Evolutionary conservation across 148 eudicot genomes (phyloP).

Genomic region (Chenopodium berlandieri): DNA sequence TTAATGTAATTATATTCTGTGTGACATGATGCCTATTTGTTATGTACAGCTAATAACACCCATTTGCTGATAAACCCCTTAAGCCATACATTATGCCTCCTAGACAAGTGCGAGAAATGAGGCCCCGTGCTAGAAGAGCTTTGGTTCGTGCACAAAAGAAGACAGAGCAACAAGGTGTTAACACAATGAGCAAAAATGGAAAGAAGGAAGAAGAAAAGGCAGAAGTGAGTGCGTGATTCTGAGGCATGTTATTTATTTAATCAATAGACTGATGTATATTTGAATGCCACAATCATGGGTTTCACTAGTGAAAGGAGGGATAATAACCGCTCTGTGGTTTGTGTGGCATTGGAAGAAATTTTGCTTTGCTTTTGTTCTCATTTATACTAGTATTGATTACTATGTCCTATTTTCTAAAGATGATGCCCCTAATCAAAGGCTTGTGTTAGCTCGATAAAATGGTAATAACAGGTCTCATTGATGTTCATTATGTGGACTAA

Average conservation of each 20-base stretch:
- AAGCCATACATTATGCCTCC: constrained; percentile 80
- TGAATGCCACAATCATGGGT: constrained; percentile 2
- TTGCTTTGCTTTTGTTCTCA: not conserved
- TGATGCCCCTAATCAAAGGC: not conserved
- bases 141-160: constrained; percentile 82
- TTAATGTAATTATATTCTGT: too few species aligned
- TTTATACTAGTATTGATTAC: not conserved
- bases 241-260: constrained; percentile 3
- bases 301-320: constrained; percentile 1
- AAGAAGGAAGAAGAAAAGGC: constrained; percentile 39
- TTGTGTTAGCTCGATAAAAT: not conserved
- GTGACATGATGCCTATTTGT: not conserved
- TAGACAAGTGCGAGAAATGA: constrained; percentile 84
- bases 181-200: constrained; percentile 38
- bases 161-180: constrained; percentile 54
- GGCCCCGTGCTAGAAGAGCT: constrained; percentile 87
- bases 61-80: constrained; percentile 75
- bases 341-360: not conserved
- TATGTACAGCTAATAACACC: constrained; percentile 40
- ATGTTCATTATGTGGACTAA: not conserved
- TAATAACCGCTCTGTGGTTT: not conserved
- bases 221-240: constrained; percentile 26
- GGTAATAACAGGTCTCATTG: not conserved
- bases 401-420: not conserved
- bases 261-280: not conserved